phyloP scores from a whole-genome alignment of 2,329 filamentous ascomycete genomes.

The Aspergillus sp. region DNA sequence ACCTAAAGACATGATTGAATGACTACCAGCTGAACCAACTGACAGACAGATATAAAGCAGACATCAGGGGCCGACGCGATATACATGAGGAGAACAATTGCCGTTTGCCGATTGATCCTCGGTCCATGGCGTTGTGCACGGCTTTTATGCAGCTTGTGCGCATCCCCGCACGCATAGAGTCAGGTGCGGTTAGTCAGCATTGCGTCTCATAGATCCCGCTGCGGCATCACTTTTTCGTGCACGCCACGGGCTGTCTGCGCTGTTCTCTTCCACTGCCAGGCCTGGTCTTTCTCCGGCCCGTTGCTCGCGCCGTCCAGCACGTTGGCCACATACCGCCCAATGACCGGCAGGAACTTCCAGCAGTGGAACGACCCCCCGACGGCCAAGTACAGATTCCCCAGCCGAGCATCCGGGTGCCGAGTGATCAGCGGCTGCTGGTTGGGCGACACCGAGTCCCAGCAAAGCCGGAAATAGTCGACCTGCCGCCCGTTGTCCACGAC shows the following conservation, averaged over 20 bases:
- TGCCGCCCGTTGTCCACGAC: conserved; percentile 21
- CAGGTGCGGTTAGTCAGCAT: too few species aligned
- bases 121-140: not conserved
- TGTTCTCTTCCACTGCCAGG: conserved; percentile 15
- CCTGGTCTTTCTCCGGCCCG: conserved; percentile 27
- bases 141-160: not conserved
- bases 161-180: conserved; percentile 3
- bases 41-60: too few species aligned
- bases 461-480: conserved; percentile 39
- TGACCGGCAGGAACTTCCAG: conserved; percentile 56
- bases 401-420: conserved; percentile 39
- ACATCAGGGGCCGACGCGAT: too few species aligned
- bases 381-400: conserved; percentile 49
- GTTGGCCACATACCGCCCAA: conserved; percentile 47
- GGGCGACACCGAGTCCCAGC: conserved; percentile 54
- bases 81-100: too few species aligned
- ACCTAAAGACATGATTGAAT: too few species aligned
- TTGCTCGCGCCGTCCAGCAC: conserved; percentile 33
- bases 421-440: conserved; percentile 55
- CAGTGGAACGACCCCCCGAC: conserved; percentile 56
- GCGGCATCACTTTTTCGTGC: conserved; percentile 20
- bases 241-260: conserved; percentile 13
- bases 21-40: too few species aligned
- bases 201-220: conserved; percentile 16
- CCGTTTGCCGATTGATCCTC: conserved; percentile 2